Evolutionary conservation across 1,284 basidiomycete genomes (phyloP).

Genomic region (Leccinum fallax): DNA sequence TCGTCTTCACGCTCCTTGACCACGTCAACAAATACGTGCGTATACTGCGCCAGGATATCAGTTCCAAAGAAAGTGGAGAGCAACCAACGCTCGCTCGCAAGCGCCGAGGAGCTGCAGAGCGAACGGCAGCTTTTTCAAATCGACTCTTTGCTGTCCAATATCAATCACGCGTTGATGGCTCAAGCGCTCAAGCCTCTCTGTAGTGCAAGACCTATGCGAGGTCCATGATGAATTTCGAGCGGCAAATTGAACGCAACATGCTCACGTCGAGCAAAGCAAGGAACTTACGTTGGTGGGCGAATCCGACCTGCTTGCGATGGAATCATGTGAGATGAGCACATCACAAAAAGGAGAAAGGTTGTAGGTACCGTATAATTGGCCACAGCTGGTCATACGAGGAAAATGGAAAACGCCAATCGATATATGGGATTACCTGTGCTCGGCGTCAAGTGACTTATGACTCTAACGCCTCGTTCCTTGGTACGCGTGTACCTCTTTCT

Average conservation of each 20-base stretch:
- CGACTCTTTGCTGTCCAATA: slow-evolving; percentile 80
- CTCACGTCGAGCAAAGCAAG: slow-evolving; percentile 38
- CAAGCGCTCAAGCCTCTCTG: slow-evolving; percentile 82
- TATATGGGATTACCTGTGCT: slow-evolving; percentile 56
- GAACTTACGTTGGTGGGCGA: slow-evolving; percentile 78
- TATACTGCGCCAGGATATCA: slow-evolving; percentile 60
- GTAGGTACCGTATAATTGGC: slow-evolving; percentile 71
- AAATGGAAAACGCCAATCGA: neutral
- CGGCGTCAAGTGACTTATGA: slow-evolving; percentile 75
- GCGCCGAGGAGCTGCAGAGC: slow-evolving; percentile 38
- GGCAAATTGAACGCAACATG: slow-evolving; percentile 57
- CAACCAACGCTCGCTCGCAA: slow-evolving; percentile 48
- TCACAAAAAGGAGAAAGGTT: neutral
- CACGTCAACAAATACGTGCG: slow-evolving; percentile 93
- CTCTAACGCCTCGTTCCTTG: slow-evolving; percentile 56
- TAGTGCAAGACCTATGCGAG: slow-evolving; percentile 94
- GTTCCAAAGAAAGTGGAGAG: slow-evolving; percentile 48
- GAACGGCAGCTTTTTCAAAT: slow-evolving; percentile 68
- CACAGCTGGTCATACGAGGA: slow-evolving; percentile 32
- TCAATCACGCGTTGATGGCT: slow-evolving; percentile 82
- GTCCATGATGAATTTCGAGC: slow-evolving; percentile 94
- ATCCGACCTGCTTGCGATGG: slow-evolving; percentile 76
- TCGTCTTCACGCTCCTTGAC: slow-evolving; percentile 92
- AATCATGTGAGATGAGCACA: neutral
- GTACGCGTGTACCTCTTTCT: slow-evolving; percentile 42